Base-by-base conservation (phyloP, 1,284 basidiomycete genomes). In the Singerocomus rubriflavus region DNA sequence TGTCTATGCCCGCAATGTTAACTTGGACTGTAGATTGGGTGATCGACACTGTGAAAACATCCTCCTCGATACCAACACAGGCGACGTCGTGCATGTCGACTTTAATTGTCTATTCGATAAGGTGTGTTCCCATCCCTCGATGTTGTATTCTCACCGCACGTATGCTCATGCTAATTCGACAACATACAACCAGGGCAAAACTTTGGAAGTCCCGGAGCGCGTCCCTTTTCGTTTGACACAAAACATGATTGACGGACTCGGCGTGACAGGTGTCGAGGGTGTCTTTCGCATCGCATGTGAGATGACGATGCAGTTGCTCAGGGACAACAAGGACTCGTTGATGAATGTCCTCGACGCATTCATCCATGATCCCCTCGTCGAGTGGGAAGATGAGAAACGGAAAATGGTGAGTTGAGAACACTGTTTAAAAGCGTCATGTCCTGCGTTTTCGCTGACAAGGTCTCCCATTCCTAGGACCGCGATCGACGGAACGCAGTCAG, bases 31-130 rank as follows among this genome's bases (percentile, higher is more conserved):
- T 56, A 96, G 94, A 11, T 77, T 99, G n/a, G 97, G 97, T 12
- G 97, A 99, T 69, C 82, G 97, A 40, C 97, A 99, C 67, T 87
- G 91, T 60, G 97, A 99, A 71, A 99, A 99, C 65, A 98, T 99
- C 43, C 76, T 99, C 10, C 83, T 99, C 38, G 97, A 99, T 64
- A 80, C 78, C 3, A 85, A 85, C 51, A 89, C 85, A 0, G 97
- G 97, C 4, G 95, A 98, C 64, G 84, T 91, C 2, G 89, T 99
- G 2, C 97, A 99, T 61, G 95, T 99, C 43, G 97, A 99, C 70
- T 93, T 99, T 62, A 98, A 99, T 67, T 98, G 95, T 71, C 76
- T 99, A 11, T 99, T 99, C 61, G 97, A 99, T 60, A 96, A 93
- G 79, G 90, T 87, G 51, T 27, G 68, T 55, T 3, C 16, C 8